These are phyloP conservation scores for Aureobasidium sp. DNA, from an alignment of 2,329 filamentous ascomycete species.

Conservation along the genomic window DNA sequence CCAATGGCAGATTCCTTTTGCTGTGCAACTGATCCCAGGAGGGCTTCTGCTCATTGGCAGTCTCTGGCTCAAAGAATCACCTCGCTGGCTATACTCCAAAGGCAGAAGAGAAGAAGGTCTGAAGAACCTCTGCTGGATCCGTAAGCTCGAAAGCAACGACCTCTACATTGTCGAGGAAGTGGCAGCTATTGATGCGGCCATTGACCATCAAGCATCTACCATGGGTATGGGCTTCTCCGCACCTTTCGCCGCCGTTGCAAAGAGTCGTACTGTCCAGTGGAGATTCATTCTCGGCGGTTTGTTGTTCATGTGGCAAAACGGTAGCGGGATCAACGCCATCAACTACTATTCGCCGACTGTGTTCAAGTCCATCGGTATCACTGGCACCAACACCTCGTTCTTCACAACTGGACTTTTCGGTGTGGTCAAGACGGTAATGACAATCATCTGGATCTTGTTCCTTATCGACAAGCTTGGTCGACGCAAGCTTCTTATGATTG, in stretches of 20 bases:
- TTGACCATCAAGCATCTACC: conserved; percentile 56
- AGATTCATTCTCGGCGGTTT: conserved; percentile 67
- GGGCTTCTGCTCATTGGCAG: conserved; percentile 47
- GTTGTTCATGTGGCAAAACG: conserved; percentile 75
- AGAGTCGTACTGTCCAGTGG: conserved; percentile 55
- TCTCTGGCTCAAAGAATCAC: conserved; percentile 39
- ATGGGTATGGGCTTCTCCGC: conserved; percentile 70
- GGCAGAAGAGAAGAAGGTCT: conserved; percentile 36
- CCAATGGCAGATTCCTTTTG: conserved; percentile 48
- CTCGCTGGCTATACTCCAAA: conserved; percentile 39
- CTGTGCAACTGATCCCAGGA: conserved; percentile 60
- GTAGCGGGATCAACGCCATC: conserved; percentile 68
- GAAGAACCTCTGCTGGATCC: conserved; percentile 53
- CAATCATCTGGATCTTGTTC: conserved; percentile 61
- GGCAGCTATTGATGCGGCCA: conserved; percentile 60
- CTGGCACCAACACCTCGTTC: conserved; percentile 51
- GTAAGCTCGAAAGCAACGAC: conserved; percentile 50
- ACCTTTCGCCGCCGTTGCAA: conserved; percentile 54
- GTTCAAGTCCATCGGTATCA: conserved; percentile 59
- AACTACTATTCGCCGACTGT: conserved; percentile 69
- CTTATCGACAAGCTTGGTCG: conserved; percentile 60
- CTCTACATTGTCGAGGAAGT: conserved; percentile 70
- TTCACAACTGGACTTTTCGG: conserved; percentile 71
- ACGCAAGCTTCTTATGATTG: conserved; percentile 58
- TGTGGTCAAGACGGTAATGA: conserved; percentile 64